Percentiles rank a stretch among this genome's conserved stretches.
These are phyloP conservation scores for Acorus gramineus DNA, from an alignment of 106 monocot species.

Conservation along the genomic window DNA sequence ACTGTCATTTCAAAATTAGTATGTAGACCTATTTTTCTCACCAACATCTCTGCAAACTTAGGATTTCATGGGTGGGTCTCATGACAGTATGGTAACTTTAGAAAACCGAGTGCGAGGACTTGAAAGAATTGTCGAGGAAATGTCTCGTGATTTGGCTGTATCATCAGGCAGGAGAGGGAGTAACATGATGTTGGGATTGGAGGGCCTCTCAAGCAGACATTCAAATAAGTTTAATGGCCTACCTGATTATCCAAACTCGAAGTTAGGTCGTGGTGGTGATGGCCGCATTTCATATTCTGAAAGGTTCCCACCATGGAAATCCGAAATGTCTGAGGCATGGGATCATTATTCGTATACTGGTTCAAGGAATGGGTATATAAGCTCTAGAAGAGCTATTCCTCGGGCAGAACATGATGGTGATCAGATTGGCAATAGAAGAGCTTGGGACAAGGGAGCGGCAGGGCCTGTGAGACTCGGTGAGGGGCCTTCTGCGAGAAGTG, in stretches of 20 bases:
- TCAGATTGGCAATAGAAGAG: conserved; percentile 46
- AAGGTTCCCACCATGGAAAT: conserved; percentile 61
- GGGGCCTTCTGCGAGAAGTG: conserved; percentile 97
- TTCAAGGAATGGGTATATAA: conserved; percentile 32
- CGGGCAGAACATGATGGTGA: conserved; percentile 44
- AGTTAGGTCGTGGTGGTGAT: conserved; percentile 44
- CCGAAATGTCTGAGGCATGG: conserved; percentile 43
- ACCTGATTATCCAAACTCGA: conserved; percentile 58
- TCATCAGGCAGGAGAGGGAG: conserved; percentile 57
- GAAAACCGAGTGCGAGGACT: conserved; percentile 88
- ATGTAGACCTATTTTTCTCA: no score
- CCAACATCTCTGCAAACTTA: conserved; percentile 15
- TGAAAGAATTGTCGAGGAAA: conserved; percentile 92
- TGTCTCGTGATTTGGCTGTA: conserved; percentile 69
- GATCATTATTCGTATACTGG: conserved; percentile 40
- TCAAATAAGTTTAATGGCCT: conserved; percentile 63
- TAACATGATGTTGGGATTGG: conserved; percentile 51
- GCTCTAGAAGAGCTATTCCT: conserved; percentile 46
- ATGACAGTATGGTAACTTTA: conserved; percentile 82
- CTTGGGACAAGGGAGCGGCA: conserved; percentile 66
- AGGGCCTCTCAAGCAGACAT: conserved; percentile 54
- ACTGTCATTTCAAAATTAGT: not conserved
- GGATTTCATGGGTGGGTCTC: conserved; percentile 97
- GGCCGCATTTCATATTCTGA: conserved; percentile 53
- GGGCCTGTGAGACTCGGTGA: conserved; percentile 89